These are phyloP conservation scores for Pelargonium citronellum DNA, from an alignment of 441 rosid genomes.

Conservation along the genomic window DNA sequence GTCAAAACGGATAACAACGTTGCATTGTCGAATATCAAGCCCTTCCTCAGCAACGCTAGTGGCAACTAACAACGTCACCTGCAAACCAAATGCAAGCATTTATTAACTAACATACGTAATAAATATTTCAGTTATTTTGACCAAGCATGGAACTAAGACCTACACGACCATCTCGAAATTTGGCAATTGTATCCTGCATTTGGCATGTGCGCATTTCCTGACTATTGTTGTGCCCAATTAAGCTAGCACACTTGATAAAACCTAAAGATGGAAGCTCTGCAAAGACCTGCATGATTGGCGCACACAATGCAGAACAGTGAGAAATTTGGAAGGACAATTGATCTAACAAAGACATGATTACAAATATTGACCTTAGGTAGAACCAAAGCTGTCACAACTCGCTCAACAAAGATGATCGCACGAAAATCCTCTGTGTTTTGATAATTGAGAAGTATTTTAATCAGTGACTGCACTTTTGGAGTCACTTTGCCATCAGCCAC, in stretches of 20 bases:
- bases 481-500: slow-evolving; percentile 99
- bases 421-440: slow-evolving; percentile 93
- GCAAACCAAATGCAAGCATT: slow-evolving; percentile 20
- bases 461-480: slow-evolving; percentile 89
- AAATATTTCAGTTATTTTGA: slow-evolving; percentile 17
- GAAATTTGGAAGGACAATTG: slow-evolving; percentile 13
- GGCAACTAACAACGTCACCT: slow-evolving; percentile 95
- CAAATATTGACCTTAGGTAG: slow-evolving; percentile 75
- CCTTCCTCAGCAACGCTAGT: slow-evolving; percentile 99
- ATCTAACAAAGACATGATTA: not conserved
- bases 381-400: slow-evolving; percentile 96
- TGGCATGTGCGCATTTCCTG: slow-evolving; percentile 94
- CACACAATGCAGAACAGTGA: slow-evolving; percentile 8
- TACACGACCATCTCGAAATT: slow-evolving; percentile 97
- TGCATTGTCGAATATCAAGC: slow-evolving; percentile 97
- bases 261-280: slow-evolving; percentile 89
- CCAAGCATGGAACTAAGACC: slow-evolving; percentile 24
- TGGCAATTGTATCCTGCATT: slow-evolving; percentile 92
- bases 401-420: slow-evolving; percentile 96
- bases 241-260: slow-evolving; percentile 79
- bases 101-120: slow-evolving; percentile 1
- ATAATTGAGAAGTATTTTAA: slow-evolving; percentile 82
- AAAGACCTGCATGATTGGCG: slow-evolving; percentile 55
- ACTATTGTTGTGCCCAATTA: slow-evolving; percentile 96
- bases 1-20: slow-evolving; percentile 97